A percentile compares a stretch with the other conserved stretches of the same genome.
Conservation (phyloP, 352 stramenopile species). For the Pythium vanterpoolii region DNA sequence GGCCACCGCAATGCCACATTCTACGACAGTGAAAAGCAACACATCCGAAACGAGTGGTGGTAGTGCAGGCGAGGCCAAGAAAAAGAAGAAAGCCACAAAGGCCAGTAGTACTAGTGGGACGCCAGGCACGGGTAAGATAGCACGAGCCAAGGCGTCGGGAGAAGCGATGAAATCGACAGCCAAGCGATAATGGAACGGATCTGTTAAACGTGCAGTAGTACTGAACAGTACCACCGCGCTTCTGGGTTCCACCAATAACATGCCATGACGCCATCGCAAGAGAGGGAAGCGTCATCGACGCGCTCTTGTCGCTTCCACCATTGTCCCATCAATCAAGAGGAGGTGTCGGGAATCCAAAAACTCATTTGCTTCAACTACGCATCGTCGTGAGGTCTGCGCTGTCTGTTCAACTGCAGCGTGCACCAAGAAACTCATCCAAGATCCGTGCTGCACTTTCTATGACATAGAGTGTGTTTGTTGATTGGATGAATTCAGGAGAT, state of each 20-base stretch:
- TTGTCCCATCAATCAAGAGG: too few relatives aligned
- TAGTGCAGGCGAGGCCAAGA: background rate
- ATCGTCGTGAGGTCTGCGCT: background rate
- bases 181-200: background rate
- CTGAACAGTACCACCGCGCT: too few relatives aligned
- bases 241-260: too few relatives aligned
- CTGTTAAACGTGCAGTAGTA: too few relatives aligned
- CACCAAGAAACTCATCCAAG: background rate
- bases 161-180: background rate
- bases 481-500: background rate
- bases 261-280: too few relatives aligned
- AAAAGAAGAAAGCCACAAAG: conserved; percentile 4
- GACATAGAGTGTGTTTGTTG: background rate
- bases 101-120: background rate
- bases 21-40: background rate
- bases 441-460: background rate
- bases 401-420: background rate
- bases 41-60: background rate
- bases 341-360: too few relatives aligned
- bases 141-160: background rate
- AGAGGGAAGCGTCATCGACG: too few relatives aligned
- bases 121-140: background rate
- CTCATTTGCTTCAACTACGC: too few relatives aligned
- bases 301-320: too few relatives aligned
- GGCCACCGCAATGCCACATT: background rate